Conservation (phyloP, 768 basidiomycete genomes). For the Boletellus ananiceps region DNA sequence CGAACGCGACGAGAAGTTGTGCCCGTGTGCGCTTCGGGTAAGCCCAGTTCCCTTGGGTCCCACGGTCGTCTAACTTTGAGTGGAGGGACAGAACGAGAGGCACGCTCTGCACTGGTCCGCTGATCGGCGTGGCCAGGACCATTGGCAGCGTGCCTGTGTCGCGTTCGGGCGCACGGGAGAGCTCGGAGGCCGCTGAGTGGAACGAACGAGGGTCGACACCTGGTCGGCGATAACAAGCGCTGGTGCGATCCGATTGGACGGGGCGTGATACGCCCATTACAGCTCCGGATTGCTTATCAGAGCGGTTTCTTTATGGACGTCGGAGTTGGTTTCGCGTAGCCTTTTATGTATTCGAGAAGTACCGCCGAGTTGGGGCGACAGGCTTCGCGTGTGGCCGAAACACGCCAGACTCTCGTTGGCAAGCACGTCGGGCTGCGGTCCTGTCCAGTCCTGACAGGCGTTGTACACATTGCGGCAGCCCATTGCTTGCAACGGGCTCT, state of each 20-base stretch:
- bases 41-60: background rate
- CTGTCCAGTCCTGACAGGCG: background rate
- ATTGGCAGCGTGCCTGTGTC: background rate
- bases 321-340: constrained; percentile 2
- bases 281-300: background rate
- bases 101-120: background rate
- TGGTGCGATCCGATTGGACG: constrained; percentile 2
- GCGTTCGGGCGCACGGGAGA: background rate
- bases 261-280: background rate
- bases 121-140: background rate
- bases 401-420: background rate
- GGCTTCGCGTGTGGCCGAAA: background rate
- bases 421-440: background rate
- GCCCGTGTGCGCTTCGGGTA: background rate
- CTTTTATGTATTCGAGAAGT: background rate
- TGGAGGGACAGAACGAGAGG: background rate
- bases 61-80: background rate
- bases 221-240: constrained; percentile 2
- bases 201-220: no score
- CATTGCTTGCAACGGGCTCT: no score
- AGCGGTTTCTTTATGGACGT: background rate
- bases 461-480: no score
- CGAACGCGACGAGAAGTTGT: background rate
- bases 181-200: no score
- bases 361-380: background rate